Evolutionary conservation across 306 rosid genomes (phyloP).

Genomic region (Pyrus betulifolia): DNA sequence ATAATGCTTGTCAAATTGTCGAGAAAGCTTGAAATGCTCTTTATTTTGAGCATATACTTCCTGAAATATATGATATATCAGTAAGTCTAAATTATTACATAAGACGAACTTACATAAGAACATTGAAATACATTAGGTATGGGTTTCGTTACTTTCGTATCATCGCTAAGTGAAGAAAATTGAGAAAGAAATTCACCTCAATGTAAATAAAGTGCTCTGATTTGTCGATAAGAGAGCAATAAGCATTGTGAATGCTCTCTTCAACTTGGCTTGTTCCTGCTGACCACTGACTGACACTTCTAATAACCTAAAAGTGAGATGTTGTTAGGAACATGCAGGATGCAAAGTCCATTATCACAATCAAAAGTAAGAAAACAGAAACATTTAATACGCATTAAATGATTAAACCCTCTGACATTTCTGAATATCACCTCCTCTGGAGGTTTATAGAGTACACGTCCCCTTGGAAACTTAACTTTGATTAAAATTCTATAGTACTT

Average conservation of each 20-base stretch:
- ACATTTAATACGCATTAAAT: neutral
- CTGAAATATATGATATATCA: neutral
- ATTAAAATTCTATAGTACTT: neutral
- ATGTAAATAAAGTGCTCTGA: constrained; percentile 91
- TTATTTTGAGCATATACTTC: constrained; percentile 1
- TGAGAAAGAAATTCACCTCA: constrained; percentile 51
- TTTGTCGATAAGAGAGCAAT: constrained; percentile 88
- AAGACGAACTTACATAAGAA: neutral
- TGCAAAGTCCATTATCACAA: constrained; percentile 3
- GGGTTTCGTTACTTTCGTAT: neutral
- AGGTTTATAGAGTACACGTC: neutral
- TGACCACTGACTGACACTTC: constrained; percentile 99
- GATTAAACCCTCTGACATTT: neutral
- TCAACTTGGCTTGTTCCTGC: constrained; percentile 97
- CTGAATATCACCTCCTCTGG: neutral
- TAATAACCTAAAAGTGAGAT: constrained; percentile 58
- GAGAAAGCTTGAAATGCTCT: neutral
- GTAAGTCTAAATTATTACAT: neutral
- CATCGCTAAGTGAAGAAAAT: neutral
- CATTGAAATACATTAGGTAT: neutral
- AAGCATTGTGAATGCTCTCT: constrained; percentile 90
- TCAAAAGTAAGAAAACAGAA: neutral
- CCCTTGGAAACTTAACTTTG: neutral
- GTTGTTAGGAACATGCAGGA: constrained; percentile 7
- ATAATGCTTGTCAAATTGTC: neutral